These are phyloP conservation scores for Saccharomyces jurei DNA, from an alignment of 805 yeast species.

Conservation along the genomic window DNA sequence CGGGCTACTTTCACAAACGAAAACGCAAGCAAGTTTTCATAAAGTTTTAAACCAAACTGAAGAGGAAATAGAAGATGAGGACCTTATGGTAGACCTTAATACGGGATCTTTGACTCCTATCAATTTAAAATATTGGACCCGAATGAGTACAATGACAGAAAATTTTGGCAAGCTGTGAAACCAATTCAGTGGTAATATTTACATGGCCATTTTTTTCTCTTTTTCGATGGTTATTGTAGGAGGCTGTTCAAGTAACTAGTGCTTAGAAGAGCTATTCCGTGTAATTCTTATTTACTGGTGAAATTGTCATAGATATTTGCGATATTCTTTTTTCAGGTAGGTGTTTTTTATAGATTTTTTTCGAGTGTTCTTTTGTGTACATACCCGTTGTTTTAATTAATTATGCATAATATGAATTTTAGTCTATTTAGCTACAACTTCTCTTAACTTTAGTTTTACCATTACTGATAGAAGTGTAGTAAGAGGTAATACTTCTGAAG, in stretches of 20 bases:
- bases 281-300: background rate
- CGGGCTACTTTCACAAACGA: background rate
- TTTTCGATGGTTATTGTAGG: background rate
- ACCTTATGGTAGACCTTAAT: constrained; percentile 25
- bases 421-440: background rate
- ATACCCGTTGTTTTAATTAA: background rate
- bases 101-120: constrained; percentile 26
- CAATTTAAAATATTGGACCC: constrained; percentile 16
- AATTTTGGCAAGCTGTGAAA: constrained; percentile 19
- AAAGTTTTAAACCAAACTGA: background rate
- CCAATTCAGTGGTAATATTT: background rate
- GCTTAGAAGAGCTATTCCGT: background rate
- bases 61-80: constrained; percentile 14
- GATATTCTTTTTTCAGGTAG: background rate
- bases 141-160: constrained; percentile 22
- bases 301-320: background rate
- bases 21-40: background rate
- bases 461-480: no score
- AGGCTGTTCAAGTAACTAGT: background rate
- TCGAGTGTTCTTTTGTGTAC: background rate
- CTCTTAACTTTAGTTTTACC: no score
- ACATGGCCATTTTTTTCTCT: background rate
- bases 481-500: no score
- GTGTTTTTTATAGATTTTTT: background rate
- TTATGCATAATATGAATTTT: background rate